A percentile compares a stretch with the other conserved stretches of the same genome.
Conservation (phyloP, 495 filamentous ascomycete genomes). For the Penicillium waksmanii region DNA sequence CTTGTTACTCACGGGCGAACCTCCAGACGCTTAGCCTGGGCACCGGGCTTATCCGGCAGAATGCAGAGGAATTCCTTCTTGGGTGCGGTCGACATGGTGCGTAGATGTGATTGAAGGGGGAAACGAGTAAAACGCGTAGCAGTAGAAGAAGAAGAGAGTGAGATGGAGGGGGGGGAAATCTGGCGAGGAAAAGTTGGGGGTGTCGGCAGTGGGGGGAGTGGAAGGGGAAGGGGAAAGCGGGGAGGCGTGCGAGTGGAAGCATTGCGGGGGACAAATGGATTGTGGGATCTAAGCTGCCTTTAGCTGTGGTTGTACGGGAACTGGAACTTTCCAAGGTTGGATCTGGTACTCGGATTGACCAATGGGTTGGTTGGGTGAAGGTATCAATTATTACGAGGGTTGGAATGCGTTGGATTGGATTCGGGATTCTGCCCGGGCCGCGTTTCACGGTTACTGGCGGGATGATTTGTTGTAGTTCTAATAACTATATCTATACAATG, state of each 20-base stretch:
- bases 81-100: constrained; percentile 39
- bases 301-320: no score
- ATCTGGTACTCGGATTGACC: neutral
- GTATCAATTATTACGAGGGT: no score
- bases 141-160: neutral
- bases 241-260: constrained; percentile 6
- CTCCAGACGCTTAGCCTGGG: constrained; percentile 68
- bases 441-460: no score
- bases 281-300: neutral
- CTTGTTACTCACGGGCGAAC: constrained; percentile 65
- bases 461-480: no score
- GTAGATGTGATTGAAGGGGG: neutral
- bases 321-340: neutral
- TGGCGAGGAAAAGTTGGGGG: constrained; percentile 20
- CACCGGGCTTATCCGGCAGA: constrained; percentile 73
- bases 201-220: constrained; percentile 11
- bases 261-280: constrained; percentile 7
- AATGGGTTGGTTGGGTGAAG: neutral
- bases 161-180: constrained; percentile 11
- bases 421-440: no score
- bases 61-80: constrained; percentile 87
- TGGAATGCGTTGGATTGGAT: no score
- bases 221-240: constrained; percentile 26
- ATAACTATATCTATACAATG: no score
- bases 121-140: neutral